Base-by-base conservation (phyloP, 192 early-diverging fungal species). In the Chytriomyces confervae region DNA sequence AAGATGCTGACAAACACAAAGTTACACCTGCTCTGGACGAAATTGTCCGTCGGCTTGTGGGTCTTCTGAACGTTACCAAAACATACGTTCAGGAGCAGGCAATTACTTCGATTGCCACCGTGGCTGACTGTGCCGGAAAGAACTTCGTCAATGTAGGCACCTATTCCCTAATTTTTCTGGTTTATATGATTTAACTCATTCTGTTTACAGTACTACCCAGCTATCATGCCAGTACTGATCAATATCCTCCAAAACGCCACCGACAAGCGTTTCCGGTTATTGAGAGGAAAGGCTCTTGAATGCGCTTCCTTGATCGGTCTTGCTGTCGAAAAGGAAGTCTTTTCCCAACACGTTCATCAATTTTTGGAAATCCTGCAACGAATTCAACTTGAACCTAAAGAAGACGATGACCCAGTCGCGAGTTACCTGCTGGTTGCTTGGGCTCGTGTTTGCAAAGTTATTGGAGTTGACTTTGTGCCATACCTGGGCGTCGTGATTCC, bases 41-140 rank as follows among this genome's bases (percentile, higher is more conserved):
- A 69, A 92, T 99, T 80, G 93, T 99, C 75, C 88, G 93, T 77
- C 91, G 90, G 51, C 90, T 98, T 65, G 79, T 96, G 79, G 82
- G 89, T 11, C 91, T 99, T 73, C 87, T 99, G 66, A 92, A 91
- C 83, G 93, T 92, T 24, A 84, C 85, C 23, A 94, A 93, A 82
- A 94, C 90, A 45, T 99, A 96, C 82, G 95, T 98, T 60, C 98
- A 99, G 84, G 97, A 99, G 83, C 97, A 99, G 85, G 96, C 96
- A 45, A 94, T 99, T 77, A 99, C 98, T 36, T 94, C 97, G 18
- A 94, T 99, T 72, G 96, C 97, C 62, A 96, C 95, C 1, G 92
- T 98, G 29, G 98, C 97, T 3, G 97, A 98, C 81, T 94, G 92
- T 66, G 95, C 97, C n/a, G 93, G 94, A 79, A 91, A 92, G 67